Evolutionary conservation across 2,329 filamentous ascomycete genomes (phyloP).

Genomic region (Exophiala xenobiotica): DNA sequence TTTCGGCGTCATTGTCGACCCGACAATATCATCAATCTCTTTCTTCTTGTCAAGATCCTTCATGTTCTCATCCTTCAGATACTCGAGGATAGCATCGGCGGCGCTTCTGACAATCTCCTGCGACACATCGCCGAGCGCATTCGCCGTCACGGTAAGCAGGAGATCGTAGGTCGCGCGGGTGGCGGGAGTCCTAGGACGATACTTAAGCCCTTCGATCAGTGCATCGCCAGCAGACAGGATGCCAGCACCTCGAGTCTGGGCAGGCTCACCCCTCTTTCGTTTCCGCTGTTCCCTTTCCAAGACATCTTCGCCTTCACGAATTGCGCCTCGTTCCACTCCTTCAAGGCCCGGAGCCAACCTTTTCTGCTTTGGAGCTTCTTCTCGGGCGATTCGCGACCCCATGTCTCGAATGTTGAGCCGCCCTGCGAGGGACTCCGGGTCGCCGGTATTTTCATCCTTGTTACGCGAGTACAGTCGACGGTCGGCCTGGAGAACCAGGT

Average conservation of each 20-base stretch:
- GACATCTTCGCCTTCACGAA: conserved; percentile 80
- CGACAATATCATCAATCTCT: conserved; percentile 89
- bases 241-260: conserved; percentile 69
- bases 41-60: conserved; percentile 99
- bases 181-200: conserved; percentile 85
- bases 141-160: conserved; percentile 86
- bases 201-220: conserved; percentile 85
- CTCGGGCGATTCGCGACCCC: conserved; percentile 79
- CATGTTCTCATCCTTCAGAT: conserved; percentile 88
- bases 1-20: conserved; percentile 76
- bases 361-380: conserved; percentile 77
- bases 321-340: conserved; percentile 70
- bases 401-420: conserved; percentile 92
- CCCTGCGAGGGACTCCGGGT: conserved; percentile 94
- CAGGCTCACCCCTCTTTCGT: conserved; percentile 71
- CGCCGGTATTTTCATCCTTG: conserved; percentile 91
- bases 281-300: conserved; percentile 82
- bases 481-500: conserved; percentile 99
- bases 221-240: conserved; percentile 82
- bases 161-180: conserved; percentile 93
- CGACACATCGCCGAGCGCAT: conserved; percentile 85
- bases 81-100: conserved; percentile 86
- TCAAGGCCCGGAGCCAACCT: conserved; percentile 65
- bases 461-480: conserved; percentile 89
- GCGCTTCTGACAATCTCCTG: conserved; percentile 90